Evolutionary conservation across 1,284 basidiomycete genomes (phyloP), one percentile per base, ranked within the genome.

Genomic region (Ceratorhiza oryzae-sativae): DNA sequence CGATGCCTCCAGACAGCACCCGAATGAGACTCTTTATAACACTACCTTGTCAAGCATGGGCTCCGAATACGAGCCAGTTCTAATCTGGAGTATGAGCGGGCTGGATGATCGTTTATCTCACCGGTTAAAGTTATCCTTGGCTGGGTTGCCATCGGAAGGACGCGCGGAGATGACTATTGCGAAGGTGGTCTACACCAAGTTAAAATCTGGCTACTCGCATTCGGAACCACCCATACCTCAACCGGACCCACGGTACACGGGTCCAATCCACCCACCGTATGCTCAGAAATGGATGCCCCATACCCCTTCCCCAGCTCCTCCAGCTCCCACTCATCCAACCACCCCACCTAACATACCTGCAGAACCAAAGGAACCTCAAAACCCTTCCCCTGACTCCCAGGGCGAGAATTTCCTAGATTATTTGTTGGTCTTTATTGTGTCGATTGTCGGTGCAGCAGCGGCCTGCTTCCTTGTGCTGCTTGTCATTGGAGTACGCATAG

Each of bases 81-180:
- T 62, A 15, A 46, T 62, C 60, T 62, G 60, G 60, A 62, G 60
- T 13, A 62, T 48, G 45, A 34, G 30, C 27, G 60, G 60, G 13
- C 60, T 62, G 23, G 60, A 62, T 27, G 60, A 62, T 45, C 41
- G 20, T 4, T 18, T 48, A n/a, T 5, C 25, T 12, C 60, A 62
- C 42, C 13, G 5, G 3, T 25, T 62, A 15, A 36, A 25, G 8
- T n/a, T 62, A n/a, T 4, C 60, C n/a, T 25, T 62, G 2, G 60
- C 60, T 1, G 42, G 23, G 15, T 32, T 62, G 18, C 60, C 60
- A 18, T 62, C 41, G 5, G 45, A 39, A 30, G 39, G 32, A 2
- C 20, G 34, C 10, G 60, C 60, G 12, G 60, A 62, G 23, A 46
- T 62, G 60, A 18, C 60, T 3, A 62, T 62, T 18, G 60, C 60